Percentiles rank a stretch among this genome's conserved stretches.
Conservation (phyloP, 139 green algal genomes). For the Ostreobium quekettii region DNA sequence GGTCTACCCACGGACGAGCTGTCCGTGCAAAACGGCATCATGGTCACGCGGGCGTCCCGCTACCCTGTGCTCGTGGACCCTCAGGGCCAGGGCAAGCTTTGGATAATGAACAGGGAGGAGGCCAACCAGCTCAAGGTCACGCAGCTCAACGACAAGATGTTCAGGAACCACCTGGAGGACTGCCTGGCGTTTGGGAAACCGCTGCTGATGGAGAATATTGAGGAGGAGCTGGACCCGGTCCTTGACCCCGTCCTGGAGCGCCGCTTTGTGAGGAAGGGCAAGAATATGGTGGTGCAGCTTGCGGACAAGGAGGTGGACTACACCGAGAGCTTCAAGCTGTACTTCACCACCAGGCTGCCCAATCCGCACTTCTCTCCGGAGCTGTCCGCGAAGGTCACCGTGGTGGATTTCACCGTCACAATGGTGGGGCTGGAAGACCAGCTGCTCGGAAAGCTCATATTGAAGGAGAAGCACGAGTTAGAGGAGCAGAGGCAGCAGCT, state of each 20-base stretch:
- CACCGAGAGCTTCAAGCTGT: slow-evolving; percentile 75
- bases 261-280: slow-evolving; percentile 56
- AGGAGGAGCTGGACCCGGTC: slow-evolving; percentile 86
- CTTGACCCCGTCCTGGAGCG: slow-evolving; percentile 86
- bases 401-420: slow-evolving; percentile 96
- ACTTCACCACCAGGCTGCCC: slow-evolving; percentile 82
- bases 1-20: slow-evolving; percentile 90
- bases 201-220: slow-evolving; percentile 92
- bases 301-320: slow-evolving; percentile 91
- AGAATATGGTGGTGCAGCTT: slow-evolving; percentile 55
- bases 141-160: slow-evolving; percentile 74
- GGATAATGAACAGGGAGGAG: slow-evolving; percentile 80
- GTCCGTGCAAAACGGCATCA: slow-evolving; percentile 89
- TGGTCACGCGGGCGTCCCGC: slow-evolving; percentile 77
- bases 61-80: slow-evolving; percentile 89
- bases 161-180: slow-evolving; percentile 84
- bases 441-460: slow-evolving; percentile 86
- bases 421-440: slow-evolving; percentile 88
- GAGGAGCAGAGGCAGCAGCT: slow-evolving; percentile 84
- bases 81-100: slow-evolving; percentile 72
- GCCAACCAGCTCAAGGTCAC: slow-evolving; percentile 72
- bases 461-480: slow-evolving; percentile 91
- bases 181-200: slow-evolving; percentile 82
- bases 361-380: slow-evolving; percentile 90
- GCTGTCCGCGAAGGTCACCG: slow-evolving; percentile 76